Percentiles rank a stretch among this genome's conserved stretches.
These are phyloP conservation scores for Aspergillus sp. DNA, from an alignment of 2,329 filamentous ascomycete species.

Conservation along the genomic window DNA sequence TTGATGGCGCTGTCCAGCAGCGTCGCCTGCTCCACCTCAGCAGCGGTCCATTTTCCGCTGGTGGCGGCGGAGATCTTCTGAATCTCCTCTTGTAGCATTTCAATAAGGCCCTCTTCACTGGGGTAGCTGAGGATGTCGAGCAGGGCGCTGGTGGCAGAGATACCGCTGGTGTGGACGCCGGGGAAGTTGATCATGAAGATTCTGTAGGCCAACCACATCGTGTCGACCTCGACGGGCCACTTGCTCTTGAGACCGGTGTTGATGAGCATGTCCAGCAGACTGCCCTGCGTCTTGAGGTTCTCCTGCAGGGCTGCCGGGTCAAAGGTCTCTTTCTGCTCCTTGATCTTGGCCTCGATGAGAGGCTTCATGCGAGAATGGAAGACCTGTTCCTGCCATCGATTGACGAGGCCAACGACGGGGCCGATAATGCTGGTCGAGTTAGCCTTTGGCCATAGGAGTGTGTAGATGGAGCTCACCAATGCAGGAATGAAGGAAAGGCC, in stretches of 20 bases:
- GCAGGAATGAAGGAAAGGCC: constrained; percentile 14
- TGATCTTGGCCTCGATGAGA: constrained; percentile 12
- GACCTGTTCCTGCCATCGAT: constrained; percentile 11
- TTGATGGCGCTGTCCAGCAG: constrained; percentile 16
- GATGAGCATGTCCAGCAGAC: constrained; percentile 15
- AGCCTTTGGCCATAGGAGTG: neutral
- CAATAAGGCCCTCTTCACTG: neutral
- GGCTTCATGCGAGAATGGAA: constrained; percentile 15
- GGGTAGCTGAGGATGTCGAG: constrained; percentile 13
- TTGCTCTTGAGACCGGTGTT: constrained; percentile 13
- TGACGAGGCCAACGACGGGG: constrained; percentile 13
- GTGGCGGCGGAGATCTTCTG: constrained; percentile 2
- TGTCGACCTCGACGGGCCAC: constrained; percentile 13
- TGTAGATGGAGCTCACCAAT: neutral
- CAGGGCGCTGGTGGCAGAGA: constrained; percentile 14
- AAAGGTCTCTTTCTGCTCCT: constrained; percentile 6
- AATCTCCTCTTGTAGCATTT: constrained; percentile 8
- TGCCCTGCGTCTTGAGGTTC: constrained; percentile 9
- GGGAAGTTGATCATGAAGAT: constrained; percentile 19
- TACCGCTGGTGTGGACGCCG: constrained; percentile 16
- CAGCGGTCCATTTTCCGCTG: constrained; percentile 9
- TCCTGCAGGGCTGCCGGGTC: constrained; percentile 5
- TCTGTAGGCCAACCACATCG: constrained; percentile 16
- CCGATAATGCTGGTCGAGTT: constrained; percentile 6
- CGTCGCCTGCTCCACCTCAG: constrained; percentile 6